A percentile compares a stretch with the other conserved stretches of the same genome.
Evolutionary conservation across 345 rosid genomes (phyloP).

Genomic region (Orychophragmus violaceus): DNA sequence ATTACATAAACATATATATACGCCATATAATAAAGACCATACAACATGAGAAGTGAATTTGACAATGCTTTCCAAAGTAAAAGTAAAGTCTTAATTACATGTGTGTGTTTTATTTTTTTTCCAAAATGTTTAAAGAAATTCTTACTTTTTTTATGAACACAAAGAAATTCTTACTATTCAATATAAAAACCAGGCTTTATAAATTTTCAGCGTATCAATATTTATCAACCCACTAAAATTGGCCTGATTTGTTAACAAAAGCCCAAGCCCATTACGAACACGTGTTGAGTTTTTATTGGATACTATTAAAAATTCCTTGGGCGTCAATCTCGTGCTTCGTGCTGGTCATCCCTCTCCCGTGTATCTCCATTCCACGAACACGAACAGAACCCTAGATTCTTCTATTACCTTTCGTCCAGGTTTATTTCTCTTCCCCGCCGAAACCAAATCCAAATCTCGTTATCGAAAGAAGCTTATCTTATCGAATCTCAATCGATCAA

Average conservation of each 20-base stretch:
- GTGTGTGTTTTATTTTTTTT: too few relatives aligned
- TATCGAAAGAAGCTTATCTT: neutral
- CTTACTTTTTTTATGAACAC: too few relatives aligned
- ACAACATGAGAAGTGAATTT: too few relatives aligned
- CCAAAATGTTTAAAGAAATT: too few relatives aligned
- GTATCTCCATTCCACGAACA: constrained; percentile 8
- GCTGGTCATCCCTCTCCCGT: neutral
- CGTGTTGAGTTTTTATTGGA: neutral
- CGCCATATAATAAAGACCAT: too few relatives aligned
- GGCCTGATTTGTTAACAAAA: neutral
- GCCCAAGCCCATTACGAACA: neutral
- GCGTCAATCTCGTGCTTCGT: constrained; percentile 17
- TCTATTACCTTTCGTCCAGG: neutral
- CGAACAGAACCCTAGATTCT: constrained; percentile 23
- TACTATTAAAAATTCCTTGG: neutral
- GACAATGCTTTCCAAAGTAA: too few relatives aligned
- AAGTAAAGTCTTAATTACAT: too few relatives aligned
- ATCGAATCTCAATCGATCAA: neutral
- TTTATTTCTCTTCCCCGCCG: neutral
- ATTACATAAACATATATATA: too few relatives aligned
- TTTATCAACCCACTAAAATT: neutral
- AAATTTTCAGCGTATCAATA: too few relatives aligned
- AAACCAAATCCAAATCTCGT: neutral
- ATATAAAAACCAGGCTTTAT: too few relatives aligned
- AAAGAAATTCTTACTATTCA: too few relatives aligned